A percentile compares a stretch with the other conserved stretches of the same genome.
phyloP scores from a whole-genome alignment of 2,329 filamentous ascomycete species.

The Bisporella sp. region DNA sequence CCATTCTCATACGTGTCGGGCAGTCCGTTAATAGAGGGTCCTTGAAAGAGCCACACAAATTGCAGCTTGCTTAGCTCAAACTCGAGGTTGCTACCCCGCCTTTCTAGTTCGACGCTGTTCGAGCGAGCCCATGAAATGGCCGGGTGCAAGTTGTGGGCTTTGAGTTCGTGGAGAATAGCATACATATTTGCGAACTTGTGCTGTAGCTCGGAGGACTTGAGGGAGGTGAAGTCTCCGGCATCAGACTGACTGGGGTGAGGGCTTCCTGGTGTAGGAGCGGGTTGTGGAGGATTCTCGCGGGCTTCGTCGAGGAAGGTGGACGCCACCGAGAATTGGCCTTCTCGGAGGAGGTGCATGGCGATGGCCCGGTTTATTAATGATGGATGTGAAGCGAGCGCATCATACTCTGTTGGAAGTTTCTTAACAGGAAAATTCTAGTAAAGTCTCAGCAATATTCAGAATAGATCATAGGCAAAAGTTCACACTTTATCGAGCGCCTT shows the following conservation, averaged over 20 bases:
- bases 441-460: slow-evolving; percentile 5
- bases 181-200: slow-evolving; percentile 87
- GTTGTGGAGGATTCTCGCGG: slow-evolving; percentile 36
- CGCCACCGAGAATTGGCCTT: slow-evolving; percentile 87
- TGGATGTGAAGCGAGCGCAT: slow-evolving; percentile 69
- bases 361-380: slow-evolving; percentile 86
- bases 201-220: slow-evolving; percentile 64
- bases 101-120: slow-evolving; percentile 66
- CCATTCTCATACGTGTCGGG: slow-evolving; percentile 49
- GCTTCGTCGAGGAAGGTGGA: slow-evolving; percentile 77
- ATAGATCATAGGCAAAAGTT: neutral
- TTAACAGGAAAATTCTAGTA: slow-evolving; percentile 34
- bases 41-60: slow-evolving; percentile 81
- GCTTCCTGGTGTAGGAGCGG: slow-evolving; percentile 25
- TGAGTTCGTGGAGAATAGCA: slow-evolving; percentile 72
- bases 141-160: slow-evolving; percentile 65
- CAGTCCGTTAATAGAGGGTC: slow-evolving; percentile 45
- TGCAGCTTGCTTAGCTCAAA: slow-evolving; percentile 90
- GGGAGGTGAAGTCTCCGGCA: slow-evolving; percentile 41
- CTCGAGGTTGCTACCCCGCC: slow-evolving; percentile 83
- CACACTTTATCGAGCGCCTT: slow-evolving; percentile 77
- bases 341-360: slow-evolving; percentile 90
- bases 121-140: slow-evolving; percentile 81
- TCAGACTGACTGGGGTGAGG: slow-evolving; percentile 27
- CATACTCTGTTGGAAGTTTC: slow-evolving; percentile 69